A percentile compares a stretch with the other conserved stretches of the same genome.
Evolutionary conservation across 2,329 filamentous ascomycete species (phyloP).

Genomic region (Bipolaris victoriae): DNA sequence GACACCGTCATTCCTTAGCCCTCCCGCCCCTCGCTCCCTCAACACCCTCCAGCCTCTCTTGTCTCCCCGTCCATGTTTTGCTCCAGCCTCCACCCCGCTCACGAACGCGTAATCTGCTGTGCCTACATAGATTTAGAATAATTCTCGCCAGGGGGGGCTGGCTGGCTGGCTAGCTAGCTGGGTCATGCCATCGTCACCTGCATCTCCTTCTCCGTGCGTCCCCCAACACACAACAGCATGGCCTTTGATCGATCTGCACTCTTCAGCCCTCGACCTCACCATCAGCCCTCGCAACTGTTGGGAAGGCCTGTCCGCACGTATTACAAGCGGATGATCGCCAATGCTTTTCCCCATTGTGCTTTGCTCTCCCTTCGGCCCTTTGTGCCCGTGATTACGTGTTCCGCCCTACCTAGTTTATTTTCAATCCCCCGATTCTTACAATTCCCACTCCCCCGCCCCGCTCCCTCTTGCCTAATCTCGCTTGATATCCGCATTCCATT

Average conservation of each 20-base stretch:
- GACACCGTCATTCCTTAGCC: conserved; percentile 18
- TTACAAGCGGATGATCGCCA: conserved; percentile 5
- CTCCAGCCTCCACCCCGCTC: conserved; percentile 17
- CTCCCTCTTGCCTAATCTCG: background rate
- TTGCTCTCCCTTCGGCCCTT: conserved; percentile 3
- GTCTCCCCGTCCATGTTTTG: conserved; percentile 5
- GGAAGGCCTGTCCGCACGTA: conserved; percentile 3
- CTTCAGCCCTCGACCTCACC: conserved; percentile 6
- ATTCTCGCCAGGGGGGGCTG: background rate
- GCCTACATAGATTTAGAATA: background rate
- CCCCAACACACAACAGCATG: conserved; percentile 18
- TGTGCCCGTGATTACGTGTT: background rate
- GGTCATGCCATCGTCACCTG: conserved; percentile 7
- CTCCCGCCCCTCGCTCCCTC: conserved; percentile 27
- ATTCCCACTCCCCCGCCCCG: background rate
- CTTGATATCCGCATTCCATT: background rate
- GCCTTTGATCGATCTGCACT: conserved; percentile 11
- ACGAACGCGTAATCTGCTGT: conserved; percentile 26
- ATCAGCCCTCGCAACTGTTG: background rate
- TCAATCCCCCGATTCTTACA: background rate
- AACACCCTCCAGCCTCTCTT: conserved; percentile 18
- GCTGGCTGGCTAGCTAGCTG: background rate
- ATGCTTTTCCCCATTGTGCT: conserved; percentile 1
- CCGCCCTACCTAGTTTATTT: background rate
- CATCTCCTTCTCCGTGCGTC: conserved; percentile 18